phyloP scores from a whole-genome alignment of 1,139 yeast genomes.

The Suhomyces bribrorum region DNA sequence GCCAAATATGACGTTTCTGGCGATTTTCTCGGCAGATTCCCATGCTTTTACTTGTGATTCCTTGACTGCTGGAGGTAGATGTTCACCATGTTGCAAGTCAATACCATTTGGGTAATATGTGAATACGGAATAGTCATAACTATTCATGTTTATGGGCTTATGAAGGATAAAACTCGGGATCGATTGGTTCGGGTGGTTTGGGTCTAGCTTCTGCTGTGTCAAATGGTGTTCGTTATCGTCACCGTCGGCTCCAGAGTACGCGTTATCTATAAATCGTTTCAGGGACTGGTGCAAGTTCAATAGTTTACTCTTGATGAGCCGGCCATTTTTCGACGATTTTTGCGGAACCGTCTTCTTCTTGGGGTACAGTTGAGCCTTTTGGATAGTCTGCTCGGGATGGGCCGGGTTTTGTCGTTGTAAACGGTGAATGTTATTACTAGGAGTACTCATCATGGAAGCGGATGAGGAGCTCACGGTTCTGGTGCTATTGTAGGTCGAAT shows the following conservation, averaged over 20 bases:
- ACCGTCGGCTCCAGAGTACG: conserved; percentile 6
- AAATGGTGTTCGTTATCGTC: conserved; percentile 3
- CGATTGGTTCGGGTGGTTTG: conserved; percentile 17
- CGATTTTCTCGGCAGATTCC: conserved; percentile 48
- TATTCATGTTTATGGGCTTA: conserved; percentile 21
- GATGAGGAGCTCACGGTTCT: conserved; percentile 29
- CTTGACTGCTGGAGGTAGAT: conserved; percentile 22
- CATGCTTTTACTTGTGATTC: conserved; percentile 47
- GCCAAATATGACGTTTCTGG: conserved; percentile 39
- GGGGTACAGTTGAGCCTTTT: conserved; percentile 11
- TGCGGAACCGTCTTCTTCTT: conserved; percentile 13
- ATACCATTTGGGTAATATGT: conserved; percentile 23
- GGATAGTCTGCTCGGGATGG: conserved; percentile 5
- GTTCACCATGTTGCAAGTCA: conserved; percentile 23
- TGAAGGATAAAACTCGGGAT: conserved; percentile 21
- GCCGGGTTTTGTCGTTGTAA: conserved; percentile 17
- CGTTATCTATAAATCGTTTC: conserved; percentile 16
- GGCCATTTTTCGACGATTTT: conserved; percentile 17
- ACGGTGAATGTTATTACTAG: conserved; percentile 26
- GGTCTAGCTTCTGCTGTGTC: conserved; percentile 10
- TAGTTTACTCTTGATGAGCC: conserved; percentile 22
- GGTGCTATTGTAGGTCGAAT: conserved; percentile 21
- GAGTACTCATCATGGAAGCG: conserved; percentile 26
- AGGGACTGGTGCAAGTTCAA: conserved; percentile 26
- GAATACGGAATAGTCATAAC: conserved; percentile 28